Conservation (phyloP, 139 green algal genomes). For the Chlamydomonas urium region DNA sequence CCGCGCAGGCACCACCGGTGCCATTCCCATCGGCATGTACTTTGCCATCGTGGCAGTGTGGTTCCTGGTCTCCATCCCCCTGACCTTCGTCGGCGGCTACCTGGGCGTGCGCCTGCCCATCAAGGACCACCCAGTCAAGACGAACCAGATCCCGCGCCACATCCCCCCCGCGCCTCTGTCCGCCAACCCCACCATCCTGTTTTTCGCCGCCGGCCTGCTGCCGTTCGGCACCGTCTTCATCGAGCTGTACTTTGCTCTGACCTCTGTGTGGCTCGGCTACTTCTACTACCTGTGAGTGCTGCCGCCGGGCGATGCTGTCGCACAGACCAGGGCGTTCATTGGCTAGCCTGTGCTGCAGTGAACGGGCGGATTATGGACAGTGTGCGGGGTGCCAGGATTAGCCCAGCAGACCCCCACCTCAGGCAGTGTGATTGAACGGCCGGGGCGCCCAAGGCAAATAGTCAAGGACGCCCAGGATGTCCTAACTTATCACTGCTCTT, state of each 20-base stretch:
- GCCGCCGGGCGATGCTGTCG: too few relatives aligned
- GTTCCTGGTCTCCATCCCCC: constrained; percentile 95
- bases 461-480: too few relatives aligned
- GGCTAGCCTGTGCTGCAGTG: too few relatives aligned
- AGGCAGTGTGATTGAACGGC: too few relatives aligned
- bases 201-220: constrained; percentile 93
- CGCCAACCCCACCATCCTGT: constrained; percentile 87
- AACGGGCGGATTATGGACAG: neutral
- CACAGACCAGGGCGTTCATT: too few relatives aligned
- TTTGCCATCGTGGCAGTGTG: constrained; percentile 96
- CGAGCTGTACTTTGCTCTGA: constrained; percentile 99
- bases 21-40: constrained; percentile 93
- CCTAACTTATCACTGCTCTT: too few relatives aligned
- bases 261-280: constrained; percentile 94
- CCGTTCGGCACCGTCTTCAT: constrained; percentile 99
- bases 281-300: constrained; percentile 66
- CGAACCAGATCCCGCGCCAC: constrained; percentile 98
- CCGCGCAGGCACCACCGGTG: too few relatives aligned
- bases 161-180: constrained; percentile 97
- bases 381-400: neutral
- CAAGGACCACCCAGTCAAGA: constrained; percentile 78
- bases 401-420: too few relatives aligned
- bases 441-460: too few relatives aligned
- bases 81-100: constrained; percentile 94
- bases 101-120: constrained; percentile 77